phyloP scores from a whole-genome alignment of 148 eudicot species.

The Cornus controversa region DNA sequence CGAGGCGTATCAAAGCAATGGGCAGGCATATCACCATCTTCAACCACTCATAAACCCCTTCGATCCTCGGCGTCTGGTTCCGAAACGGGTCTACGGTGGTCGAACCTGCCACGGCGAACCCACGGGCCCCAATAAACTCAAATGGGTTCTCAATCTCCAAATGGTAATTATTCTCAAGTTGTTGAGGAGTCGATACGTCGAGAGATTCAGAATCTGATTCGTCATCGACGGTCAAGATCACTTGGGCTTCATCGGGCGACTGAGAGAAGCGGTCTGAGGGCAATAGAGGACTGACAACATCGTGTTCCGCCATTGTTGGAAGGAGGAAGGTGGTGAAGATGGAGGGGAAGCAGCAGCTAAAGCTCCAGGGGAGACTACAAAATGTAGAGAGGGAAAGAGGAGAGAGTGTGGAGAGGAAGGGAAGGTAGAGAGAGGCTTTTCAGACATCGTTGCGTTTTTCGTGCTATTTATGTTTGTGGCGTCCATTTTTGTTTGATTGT shows the following conservation, averaged over 20 bases:
- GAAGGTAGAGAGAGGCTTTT: too few species aligned
- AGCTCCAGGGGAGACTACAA: background rate
- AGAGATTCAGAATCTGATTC: background rate
- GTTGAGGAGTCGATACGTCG: background rate
- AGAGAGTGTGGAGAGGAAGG: too few species aligned
- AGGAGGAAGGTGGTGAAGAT: background rate
- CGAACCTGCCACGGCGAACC: constrained; percentile 37
- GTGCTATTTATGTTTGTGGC: too few species aligned
- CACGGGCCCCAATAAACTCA: constrained; percentile 48
- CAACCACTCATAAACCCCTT: constrained; percentile 85
- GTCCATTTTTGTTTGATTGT: too few species aligned
- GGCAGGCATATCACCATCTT: constrained; percentile 73
- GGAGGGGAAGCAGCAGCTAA: background rate
- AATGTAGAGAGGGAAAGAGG: background rate
- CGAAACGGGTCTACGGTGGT: constrained; percentile 72
- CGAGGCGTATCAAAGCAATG: constrained; percentile 52
- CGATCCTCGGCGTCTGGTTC: constrained; percentile 62
- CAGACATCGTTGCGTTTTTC: too few species aligned
- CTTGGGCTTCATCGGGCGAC: constrained; percentile 23
- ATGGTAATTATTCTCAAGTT: constrained; percentile 4
- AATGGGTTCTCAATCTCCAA: constrained; percentile 38
- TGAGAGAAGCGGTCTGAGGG: constrained; percentile 13
- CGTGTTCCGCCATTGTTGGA: constrained; percentile 34
- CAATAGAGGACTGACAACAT: constrained; percentile 49
- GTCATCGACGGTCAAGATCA: constrained; percentile 34